Percentiles rank a stretch among this genome's conserved stretches.
These are phyloP conservation scores for Breviolum minutum DNA, from an alignment of 73 alveolate genomes.

Conservation along the genomic window DNA sequence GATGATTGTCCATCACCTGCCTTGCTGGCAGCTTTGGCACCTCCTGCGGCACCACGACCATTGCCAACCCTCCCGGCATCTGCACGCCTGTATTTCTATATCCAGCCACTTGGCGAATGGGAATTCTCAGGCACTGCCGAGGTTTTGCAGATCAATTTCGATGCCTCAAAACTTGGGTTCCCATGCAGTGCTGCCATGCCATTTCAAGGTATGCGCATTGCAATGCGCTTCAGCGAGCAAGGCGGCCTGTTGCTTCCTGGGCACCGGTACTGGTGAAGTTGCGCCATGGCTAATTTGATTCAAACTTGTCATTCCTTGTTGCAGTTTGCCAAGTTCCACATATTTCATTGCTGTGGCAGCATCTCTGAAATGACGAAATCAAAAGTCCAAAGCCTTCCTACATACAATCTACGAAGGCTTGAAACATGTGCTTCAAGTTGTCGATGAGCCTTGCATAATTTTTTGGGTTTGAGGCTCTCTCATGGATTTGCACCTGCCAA, in stretches of 20 bases:
- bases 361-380: too few relatives aligned
- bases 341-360: too few relatives aligned
- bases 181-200: not conserved
- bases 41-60: slow-evolving; percentile 47
- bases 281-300: not conserved
- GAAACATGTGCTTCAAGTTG: not conserved
- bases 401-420: not conserved
- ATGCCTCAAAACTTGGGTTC: too few relatives aligned
- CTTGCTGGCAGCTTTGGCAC: slow-evolving; percentile 44
- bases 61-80: slow-evolving; percentile 78
- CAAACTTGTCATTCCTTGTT: too few relatives aligned
- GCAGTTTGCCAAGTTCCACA: too few relatives aligned
- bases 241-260: slow-evolving; percentile 74
- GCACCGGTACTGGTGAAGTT: slow-evolving; percentile 74
- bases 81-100: slow-evolving; percentile 66
- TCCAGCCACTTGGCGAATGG: slow-evolving; percentile 10
- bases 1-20: slow-evolving; percentile 72
- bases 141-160: not conserved
- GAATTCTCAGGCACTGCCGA: not conserved
- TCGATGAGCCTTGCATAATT: not conserved
- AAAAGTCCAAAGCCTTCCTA: too few relatives aligned
- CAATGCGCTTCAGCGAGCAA: slow-evolving; percentile 53
- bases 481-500: slow-evolving; percentile 61
- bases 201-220: slow-evolving; percentile 54
- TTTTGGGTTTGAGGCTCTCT: slow-evolving; percentile 12